Evolutionary conservation across 108 stramenopile genomes (phyloP).

Genomic region (Epipyxis sp.): DNA sequence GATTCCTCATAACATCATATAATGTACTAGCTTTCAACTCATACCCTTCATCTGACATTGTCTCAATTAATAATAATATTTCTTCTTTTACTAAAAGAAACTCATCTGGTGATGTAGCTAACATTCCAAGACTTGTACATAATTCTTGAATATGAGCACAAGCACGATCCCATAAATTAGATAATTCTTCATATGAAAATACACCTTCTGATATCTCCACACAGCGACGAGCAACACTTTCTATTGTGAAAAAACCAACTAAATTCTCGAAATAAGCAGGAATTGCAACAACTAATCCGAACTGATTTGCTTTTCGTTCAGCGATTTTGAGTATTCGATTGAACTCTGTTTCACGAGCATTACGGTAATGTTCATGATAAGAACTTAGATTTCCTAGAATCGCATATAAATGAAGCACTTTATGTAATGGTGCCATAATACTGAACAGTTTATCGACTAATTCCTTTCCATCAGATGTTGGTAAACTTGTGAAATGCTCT

Average conservation of each 20-base stretch:
- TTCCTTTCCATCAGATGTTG: not conserved
- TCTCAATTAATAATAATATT: constrained; percentile 16
- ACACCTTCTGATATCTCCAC: not conserved
- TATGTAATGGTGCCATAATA: not conserved
- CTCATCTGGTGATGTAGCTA: constrained; percentile 5
- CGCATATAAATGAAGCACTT: constrained; percentile 2
- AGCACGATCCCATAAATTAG: not conserved
- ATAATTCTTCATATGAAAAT: not conserved
- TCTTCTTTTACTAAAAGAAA: constrained; percentile 24
- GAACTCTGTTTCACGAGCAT: not conserved
- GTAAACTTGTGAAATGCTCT: not conserved
- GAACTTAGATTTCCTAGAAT: not conserved
- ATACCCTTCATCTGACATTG: not conserved
- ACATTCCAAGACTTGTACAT: not conserved
- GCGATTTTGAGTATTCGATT: not conserved
- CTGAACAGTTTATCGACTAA: not conserved
- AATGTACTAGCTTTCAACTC: not conserved
- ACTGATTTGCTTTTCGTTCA: constrained; percentile 1
- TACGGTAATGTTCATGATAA: not conserved
- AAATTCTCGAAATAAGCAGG: not conserved
- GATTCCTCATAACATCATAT: not conserved
- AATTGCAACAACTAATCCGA: not conserved
- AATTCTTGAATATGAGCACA: not conserved
- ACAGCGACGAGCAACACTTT: not conserved
- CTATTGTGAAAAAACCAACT: constrained; percentile 21